phyloP scores from a whole-genome alignment of 768 basidiomycete species.

The Naganishia vaughanmartiniae region DNA sequence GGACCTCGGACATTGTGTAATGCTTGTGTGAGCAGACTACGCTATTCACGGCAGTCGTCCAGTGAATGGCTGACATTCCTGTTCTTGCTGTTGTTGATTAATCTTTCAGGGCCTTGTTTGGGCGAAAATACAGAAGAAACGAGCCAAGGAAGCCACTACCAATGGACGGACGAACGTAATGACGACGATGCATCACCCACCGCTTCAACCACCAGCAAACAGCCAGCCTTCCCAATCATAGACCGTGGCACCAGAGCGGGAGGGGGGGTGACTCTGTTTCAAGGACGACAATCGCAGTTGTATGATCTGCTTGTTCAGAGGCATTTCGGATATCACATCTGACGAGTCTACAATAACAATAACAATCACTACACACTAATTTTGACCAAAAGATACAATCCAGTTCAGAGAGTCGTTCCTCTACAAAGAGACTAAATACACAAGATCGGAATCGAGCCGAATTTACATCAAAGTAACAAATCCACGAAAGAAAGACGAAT shows the following conservation, averaged over 20 bases:
- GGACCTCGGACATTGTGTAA: constrained; percentile 53
- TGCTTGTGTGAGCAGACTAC: constrained; percentile 42
- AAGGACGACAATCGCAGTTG: too few relatives aligned
- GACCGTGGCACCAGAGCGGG: neutral
- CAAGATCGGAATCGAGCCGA: neutral
- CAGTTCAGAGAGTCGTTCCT: neutral
- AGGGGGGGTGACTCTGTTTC: too few relatives aligned
- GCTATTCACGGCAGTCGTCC: too few relatives aligned
- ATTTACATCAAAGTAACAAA: neutral
- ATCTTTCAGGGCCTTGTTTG: constrained; percentile 9
- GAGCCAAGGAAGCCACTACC: constrained; percentile 11
- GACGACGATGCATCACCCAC: neutral
- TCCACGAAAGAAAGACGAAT: neutral
- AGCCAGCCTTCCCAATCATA: neutral
- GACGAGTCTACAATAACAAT: neutral
- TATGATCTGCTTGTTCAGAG: too few relatives aligned
- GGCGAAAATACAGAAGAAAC: constrained; percentile 23
- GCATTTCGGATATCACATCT: constrained; percentile 1
- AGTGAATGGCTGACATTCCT: too few relatives aligned
- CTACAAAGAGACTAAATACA: constrained; percentile 8
- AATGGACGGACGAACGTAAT: neutral
- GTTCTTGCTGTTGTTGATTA: too few relatives aligned
- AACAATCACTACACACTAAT: neutral
- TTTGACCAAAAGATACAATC: constrained; percentile 9
- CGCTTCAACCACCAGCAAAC: neutral